Evolutionary conservation across 768 basidiomycete genomes (phyloP).

Genomic region (Austroboletus eburneus): DNA sequence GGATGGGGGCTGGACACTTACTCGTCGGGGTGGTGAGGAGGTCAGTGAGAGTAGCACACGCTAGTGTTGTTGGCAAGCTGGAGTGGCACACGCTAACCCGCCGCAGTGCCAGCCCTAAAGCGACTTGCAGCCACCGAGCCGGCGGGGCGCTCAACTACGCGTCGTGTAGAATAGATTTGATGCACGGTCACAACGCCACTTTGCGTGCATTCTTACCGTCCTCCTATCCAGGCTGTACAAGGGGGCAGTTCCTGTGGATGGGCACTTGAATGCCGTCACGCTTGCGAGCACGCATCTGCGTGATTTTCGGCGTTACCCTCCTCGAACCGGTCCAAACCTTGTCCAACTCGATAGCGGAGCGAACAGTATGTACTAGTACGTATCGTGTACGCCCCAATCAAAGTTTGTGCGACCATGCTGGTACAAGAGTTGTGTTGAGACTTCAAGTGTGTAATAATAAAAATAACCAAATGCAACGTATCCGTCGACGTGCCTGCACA

Average conservation of each 20-base stretch:
- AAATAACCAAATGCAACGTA: conserved; percentile 25
- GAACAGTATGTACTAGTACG: neutral
- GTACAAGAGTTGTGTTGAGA: no score
- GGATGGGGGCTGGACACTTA: conserved; percentile 12
- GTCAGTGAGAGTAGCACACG: no score
- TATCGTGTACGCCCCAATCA: no score
- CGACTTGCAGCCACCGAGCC: conserved; percentile 5
- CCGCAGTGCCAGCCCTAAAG: conserved; percentile 28
- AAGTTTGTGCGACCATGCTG: no score
- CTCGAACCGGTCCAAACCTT: conserved; percentile 14
- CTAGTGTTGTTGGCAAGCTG: conserved; percentile 2
- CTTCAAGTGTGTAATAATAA: neutral
- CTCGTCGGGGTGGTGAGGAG: conserved; percentile 15
- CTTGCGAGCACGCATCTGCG: neutral
- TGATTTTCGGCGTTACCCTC: neutral
- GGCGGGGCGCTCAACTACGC: no score
- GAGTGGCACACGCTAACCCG: neutral
- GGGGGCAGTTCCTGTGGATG: conserved; percentile 21
- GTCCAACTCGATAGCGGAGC: conserved; percentile 4
- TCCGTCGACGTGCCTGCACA: conserved; percentile 31
- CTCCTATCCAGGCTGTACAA: neutral
- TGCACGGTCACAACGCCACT: conserved; percentile 8
- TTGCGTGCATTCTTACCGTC: neutral
- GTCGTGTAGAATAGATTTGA: no score
- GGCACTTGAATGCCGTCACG: conserved; percentile 20